Conservation (phyloP, 495 filamentous ascomycete species). For the Lichenothelia convexa region DNA sequence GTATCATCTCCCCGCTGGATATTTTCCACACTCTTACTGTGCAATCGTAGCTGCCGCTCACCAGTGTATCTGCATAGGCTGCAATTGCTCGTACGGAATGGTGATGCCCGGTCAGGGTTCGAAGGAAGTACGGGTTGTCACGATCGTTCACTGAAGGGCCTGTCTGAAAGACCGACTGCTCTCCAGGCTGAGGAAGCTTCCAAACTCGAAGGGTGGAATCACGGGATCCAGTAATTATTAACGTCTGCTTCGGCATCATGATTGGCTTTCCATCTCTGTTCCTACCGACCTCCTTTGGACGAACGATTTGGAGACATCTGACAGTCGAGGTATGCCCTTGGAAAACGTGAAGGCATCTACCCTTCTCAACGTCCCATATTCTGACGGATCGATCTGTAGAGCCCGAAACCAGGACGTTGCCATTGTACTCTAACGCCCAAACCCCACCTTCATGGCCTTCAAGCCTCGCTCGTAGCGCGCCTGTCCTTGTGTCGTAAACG, state of each 20-base stretch:
- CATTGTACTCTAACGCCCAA: slow-evolving; percentile 93
- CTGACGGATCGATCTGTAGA: slow-evolving; percentile 91
- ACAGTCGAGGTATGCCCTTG: slow-evolving; percentile 97
- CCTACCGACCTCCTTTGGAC: slow-evolving; percentile 62
- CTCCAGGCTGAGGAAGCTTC: slow-evolving; percentile 73
- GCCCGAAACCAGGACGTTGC: slow-evolving; percentile 85
- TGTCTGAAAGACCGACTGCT: slow-evolving; percentile 55
- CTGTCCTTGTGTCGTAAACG: slow-evolving; percentile 94
- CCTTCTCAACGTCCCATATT: slow-evolving; percentile 92
- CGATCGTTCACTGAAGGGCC: slow-evolving; percentile 58
- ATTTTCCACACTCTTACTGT: slow-evolving; percentile 96
- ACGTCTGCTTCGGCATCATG: slow-evolving; percentile 76
- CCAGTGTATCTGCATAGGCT: slow-evolving; percentile 85
- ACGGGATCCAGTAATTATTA: slow-evolving; percentile 94
- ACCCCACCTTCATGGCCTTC: slow-evolving; percentile 94
- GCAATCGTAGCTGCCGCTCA: slow-evolving; percentile 96
- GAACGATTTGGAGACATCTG: slow-evolving; percentile 83
- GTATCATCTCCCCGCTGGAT: slow-evolving; percentile 77
- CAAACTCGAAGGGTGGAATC: slow-evolving; percentile 90
- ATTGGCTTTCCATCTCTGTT: slow-evolving; percentile 54
- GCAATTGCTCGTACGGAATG: slow-evolving; percentile 98
- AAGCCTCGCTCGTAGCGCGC: slow-evolving; percentile 60
- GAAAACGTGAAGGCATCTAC: slow-evolving; percentile 82
- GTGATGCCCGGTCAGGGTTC: slow-evolving; percentile 65
- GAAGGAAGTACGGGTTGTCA: slow-evolving; percentile 87